A percentile compares a stretch with the other conserved stretches of the same genome.
Conservation (phyloP, 2,329 filamentous ascomycete species). For the Botrytis elliptica region DNA sequence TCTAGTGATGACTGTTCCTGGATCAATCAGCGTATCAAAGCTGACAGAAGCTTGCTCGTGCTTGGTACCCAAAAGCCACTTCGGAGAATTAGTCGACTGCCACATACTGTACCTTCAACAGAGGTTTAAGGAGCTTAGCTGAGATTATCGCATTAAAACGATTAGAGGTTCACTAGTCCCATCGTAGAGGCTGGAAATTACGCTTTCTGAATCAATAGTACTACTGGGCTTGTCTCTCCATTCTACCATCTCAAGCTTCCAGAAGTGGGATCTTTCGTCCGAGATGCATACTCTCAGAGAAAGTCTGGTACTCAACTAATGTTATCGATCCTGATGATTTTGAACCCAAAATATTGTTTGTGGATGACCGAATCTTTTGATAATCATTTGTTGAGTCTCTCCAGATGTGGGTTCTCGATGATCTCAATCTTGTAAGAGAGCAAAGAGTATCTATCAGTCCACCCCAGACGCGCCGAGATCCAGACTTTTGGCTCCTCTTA, state of each 20-base stretch:
- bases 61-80: slow-evolving; percentile 13
- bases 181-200: neutral
- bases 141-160: neutral
- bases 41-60: slow-evolving; percentile 3
- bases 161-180: neutral
- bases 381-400: neutral
- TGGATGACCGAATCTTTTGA: neutral
- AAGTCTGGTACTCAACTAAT: neutral
- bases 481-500: neutral
- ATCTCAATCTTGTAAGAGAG: neutral
- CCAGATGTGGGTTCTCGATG: neutral
- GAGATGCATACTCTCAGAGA: neutral
- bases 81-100: slow-evolving; percentile 25
- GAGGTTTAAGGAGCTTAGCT: neutral
- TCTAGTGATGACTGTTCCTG: slow-evolving; percentile 23
- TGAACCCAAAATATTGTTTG: neutral
- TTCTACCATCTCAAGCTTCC: neutral
- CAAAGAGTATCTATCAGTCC: neutral
- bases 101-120: slow-evolving; percentile 14
- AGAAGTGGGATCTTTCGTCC: neutral
- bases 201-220: neutral
- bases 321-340: neutral
- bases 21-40: slow-evolving; percentile 21
- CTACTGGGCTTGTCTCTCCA: neutral
- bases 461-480: neutral